Conservation (phyloP, 2,329 filamentous ascomycete genomes). For the Blastomyces gilchristii region DNA sequence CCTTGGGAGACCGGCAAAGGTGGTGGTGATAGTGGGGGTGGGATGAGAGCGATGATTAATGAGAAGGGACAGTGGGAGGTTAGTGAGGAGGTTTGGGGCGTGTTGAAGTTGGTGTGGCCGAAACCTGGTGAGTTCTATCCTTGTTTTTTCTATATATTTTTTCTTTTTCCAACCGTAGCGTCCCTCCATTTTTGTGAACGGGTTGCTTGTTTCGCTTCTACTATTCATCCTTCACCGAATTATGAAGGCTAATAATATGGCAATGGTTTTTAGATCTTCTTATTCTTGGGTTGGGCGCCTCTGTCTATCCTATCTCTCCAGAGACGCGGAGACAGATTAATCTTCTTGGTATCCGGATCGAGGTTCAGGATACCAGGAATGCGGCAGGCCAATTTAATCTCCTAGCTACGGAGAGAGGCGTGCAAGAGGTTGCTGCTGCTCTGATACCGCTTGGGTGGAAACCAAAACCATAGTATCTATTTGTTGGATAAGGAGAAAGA, state of each 20-base stretch:
- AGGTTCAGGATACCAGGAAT: constrained; percentile 85
- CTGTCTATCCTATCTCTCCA: constrained; percentile 65
- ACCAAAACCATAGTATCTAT: constrained; percentile 33
- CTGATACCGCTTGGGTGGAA: constrained; percentile 75
- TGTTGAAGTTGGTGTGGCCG: constrained; percentile 72
- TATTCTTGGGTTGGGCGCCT: constrained; percentile 73
- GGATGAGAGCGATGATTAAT: constrained; percentile 51
- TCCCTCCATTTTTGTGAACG: neutral
- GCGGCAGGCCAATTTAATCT: constrained; percentile 92
- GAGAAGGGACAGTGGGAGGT: constrained; percentile 73
- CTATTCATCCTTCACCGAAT: neutral
- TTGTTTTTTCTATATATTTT: constrained; percentile 9
- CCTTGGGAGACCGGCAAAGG: constrained; percentile 55
- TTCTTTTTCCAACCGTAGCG: neutral
- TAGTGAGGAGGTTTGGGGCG: constrained; percentile 56
- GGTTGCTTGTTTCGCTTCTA: neutral
- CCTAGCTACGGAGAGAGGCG: constrained; percentile 83
- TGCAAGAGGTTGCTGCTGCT: constrained; percentile 74
- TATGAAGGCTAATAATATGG: constrained; percentile 11
- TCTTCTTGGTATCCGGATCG: constrained; percentile 69
- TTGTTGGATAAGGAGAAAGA: neutral
- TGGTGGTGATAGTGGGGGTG: constrained; percentile 24
- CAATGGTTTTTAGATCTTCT: constrained; percentile 55
- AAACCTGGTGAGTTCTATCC: constrained; percentile 59
- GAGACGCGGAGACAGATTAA: constrained; percentile 62